Percentiles rank a stretch among this genome's conserved stretches.
Evolutionary conservation across 805 yeast genomes (phyloP).

Genomic region (Blastobotrys attinorum): DNA sequence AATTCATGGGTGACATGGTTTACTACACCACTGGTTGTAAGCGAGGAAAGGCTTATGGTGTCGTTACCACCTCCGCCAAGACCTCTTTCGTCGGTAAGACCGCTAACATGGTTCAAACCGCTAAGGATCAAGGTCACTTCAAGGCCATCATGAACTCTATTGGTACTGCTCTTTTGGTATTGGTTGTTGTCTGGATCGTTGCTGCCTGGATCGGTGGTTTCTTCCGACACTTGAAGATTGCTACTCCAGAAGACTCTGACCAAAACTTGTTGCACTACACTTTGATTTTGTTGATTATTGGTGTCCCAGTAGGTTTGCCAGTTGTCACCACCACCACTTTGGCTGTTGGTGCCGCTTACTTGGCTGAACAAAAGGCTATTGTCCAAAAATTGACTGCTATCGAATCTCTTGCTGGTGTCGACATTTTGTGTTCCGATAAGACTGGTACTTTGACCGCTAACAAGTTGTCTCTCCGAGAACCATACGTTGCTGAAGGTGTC

Average conservation of each 20-base stretch:
- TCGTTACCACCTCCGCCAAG: slow-evolving; percentile 92
- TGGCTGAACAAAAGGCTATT: slow-evolving; percentile 93
- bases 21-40: slow-evolving; percentile 94
- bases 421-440: slow-evolving; percentile 93
- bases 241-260: slow-evolving; percentile 40
- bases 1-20: slow-evolving; percentile 79
- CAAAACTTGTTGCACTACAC: slow-evolving; percentile 74
- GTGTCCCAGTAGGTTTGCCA: slow-evolving; percentile 98
- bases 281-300: slow-evolving; percentile 89
- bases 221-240: slow-evolving; percentile 89
- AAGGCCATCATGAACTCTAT: slow-evolving; percentile 96
- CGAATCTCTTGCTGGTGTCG: slow-evolving; percentile 96
- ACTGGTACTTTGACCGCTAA: slow-evolving; percentile 97
- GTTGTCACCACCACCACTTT: slow-evolving; percentile 97
- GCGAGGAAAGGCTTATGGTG: slow-evolving; percentile 92
- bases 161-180: slow-evolving; percentile 83
- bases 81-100: slow-evolving; percentile 95
- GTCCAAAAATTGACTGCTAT: slow-evolving; percentile 94
- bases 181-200: slow-evolving; percentile 78
- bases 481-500: slow-evolving; percentile 97
- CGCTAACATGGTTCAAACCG: slow-evolving; percentile 94
- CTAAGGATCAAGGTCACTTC: slow-evolving; percentile 95
- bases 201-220: slow-evolving; percentile 90
- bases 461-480: slow-evolving; percentile 92
- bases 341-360: slow-evolving; percentile 99